Percentiles rank a stretch among this genome's conserved stretches.
phyloP scores from a whole-genome alignment of 306 rosid species.

The Biancaea sappan region DNA sequence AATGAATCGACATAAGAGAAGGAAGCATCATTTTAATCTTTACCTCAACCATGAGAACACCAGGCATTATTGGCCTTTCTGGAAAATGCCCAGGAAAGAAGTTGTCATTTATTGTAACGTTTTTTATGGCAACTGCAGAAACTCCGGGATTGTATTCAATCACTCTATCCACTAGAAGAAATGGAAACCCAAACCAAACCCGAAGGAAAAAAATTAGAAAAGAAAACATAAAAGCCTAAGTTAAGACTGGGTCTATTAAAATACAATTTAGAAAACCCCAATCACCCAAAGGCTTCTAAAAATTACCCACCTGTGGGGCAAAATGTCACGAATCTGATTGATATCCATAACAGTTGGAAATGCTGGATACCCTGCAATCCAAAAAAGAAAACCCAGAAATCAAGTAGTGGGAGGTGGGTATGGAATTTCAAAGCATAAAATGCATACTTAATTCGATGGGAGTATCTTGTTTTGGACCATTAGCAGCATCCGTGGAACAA shows the following conservation, averaged over 20 bases:
- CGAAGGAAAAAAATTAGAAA: not conserved
- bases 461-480: slow-evolving; percentile 40
- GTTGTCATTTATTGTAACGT: slow-evolving; percentile 77
- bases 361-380: slow-evolving; percentile 80
- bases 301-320: slow-evolving; percentile 77
- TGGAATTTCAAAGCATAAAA: not conserved
- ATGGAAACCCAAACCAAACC: slow-evolving; percentile 67
- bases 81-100: slow-evolving; percentile 96
- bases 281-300: not conserved
- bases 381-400: slow-evolving; percentile 10
- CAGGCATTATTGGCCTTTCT: slow-evolving; percentile 92
- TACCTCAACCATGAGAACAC: slow-evolving; percentile 95
- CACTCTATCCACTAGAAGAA: slow-evolving; percentile 90
- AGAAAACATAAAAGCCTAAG: too few relatives aligned
- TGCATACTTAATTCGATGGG: slow-evolving; percentile 64
- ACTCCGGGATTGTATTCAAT: slow-evolving; percentile 60
- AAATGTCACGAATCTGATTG: slow-evolving; percentile 74
- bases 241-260: not conserved
- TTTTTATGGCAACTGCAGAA: slow-evolving; percentile 59
- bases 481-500: slow-evolving; percentile 46
- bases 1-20: not conserved
- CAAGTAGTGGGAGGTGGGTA: not conserved
- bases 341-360: slow-evolving; percentile 85
- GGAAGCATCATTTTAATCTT: not conserved
- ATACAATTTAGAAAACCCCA: not conserved